Percentiles rank a stretch among this genome's conserved stretches.
phyloP scores from a whole-genome alignment of 805 yeast species.

The Diddensiella santjacobensis region DNA sequence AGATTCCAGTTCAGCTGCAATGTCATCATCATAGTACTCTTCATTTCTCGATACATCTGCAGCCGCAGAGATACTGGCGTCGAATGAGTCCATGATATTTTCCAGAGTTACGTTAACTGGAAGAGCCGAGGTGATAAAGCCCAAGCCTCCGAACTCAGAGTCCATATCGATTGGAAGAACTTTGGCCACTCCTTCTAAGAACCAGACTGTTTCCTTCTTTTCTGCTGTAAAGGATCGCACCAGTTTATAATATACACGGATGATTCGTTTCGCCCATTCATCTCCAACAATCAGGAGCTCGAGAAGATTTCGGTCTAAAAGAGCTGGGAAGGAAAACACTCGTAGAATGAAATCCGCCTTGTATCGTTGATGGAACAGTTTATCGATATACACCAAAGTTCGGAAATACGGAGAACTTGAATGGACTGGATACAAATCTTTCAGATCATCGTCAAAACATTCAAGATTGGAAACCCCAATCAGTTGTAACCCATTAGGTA shows the following conservation, averaged over 20 bases:
- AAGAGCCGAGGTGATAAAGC: slow-evolving; percentile 25
- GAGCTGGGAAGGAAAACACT: slow-evolving; percentile 89
- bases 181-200: slow-evolving; percentile 83
- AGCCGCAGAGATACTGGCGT: slow-evolving; percentile 18
- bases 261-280: slow-evolving; percentile 80
- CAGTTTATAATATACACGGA: slow-evolving; percentile 81
- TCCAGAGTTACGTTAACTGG: slow-evolving; percentile 22
- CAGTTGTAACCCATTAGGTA: slow-evolving; percentile 14
- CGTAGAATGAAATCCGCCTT: slow-evolving; percentile 82
- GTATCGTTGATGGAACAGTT: slow-evolving; percentile 68
- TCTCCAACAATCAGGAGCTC: slow-evolving; percentile 81
- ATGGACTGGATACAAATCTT: slow-evolving; percentile 82
- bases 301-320: slow-evolving; percentile 75
- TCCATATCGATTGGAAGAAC: slow-evolving; percentile 91
- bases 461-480: slow-evolving; percentile 29
- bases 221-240: slow-evolving; percentile 78
- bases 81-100: slow-evolving; percentile 16
- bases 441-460: slow-evolving; percentile 82
- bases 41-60: slow-evolving; percentile 4
- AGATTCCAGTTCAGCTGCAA: neutral
- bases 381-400: slow-evolving; percentile 83
- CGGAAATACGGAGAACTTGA: slow-evolving; percentile 79
- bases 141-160: slow-evolving; percentile 25
- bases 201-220: slow-evolving; percentile 90
- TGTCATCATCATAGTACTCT: neutral